Evolutionary conservation across 371 early-diverging fungal genomes (phyloP), one percentile per base, ranked within the genome.

Genomic region (Mycotypha africana): DNA sequence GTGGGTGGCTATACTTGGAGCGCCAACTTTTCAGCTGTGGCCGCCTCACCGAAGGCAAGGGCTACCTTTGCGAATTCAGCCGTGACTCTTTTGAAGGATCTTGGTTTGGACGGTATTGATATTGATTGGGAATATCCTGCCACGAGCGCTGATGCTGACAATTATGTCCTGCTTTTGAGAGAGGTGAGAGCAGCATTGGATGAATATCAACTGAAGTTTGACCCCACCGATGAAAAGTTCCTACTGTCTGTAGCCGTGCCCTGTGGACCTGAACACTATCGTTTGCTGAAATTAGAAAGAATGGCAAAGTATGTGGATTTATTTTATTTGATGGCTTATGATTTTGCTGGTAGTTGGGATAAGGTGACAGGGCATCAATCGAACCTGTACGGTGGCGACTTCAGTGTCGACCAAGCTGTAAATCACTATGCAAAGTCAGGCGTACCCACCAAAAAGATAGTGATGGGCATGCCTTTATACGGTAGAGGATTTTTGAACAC

Each of bases 101-200:
- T 76, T 16, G 76, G 78, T 1, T 40, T 81, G 11, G 81, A 81
- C 60, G 77, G 79, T 19, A 53, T 74, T 41, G 81, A 80, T 46
- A 80, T 89, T 43, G 90, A 92, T 60, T 92, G 92, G 95, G 95
- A 94, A 57, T 90, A 89, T 38, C 93, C 93, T 4, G 67, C 71
- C 39, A 70, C 77, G 21, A 62, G 73, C 0, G 64, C 79, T 11
- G 95, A 96, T 50, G 88, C 83, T 1, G 55, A 56, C 21, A 82
- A 90, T 59, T 94, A 86, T 63, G 83, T 86, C n/a, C 60, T 60
- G n/a, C 67, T 96, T 30, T 58, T 95, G 31, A 67, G 69, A 26
- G 80, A 85, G 33, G 64, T 95, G 21, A 81, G 92, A 21, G 42
- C 63, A 3, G 69, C 74, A 16, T 58, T 95, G 41, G 82, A 85